Evolutionary conservation across 805 yeast species (phyloP).

Genomic region (Candida pini): DNA sequence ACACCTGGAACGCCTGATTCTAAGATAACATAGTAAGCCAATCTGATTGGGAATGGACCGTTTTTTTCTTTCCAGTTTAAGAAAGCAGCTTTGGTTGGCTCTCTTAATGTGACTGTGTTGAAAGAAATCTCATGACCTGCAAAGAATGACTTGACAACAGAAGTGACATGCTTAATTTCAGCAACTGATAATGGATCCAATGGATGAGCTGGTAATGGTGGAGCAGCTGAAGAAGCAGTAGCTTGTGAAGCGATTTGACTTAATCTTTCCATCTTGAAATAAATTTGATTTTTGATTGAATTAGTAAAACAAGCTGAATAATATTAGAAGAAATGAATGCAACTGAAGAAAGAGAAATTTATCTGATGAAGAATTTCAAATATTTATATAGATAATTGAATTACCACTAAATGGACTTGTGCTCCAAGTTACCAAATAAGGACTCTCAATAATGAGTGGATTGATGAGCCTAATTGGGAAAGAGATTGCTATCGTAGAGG

Average conservation of each 20-base stretch:
- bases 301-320: not conserved
- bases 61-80: constrained; percentile 58
- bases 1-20: constrained; percentile 56
- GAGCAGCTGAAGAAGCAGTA: constrained; percentile 48
- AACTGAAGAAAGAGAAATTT: not conserved
- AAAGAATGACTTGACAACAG: constrained; percentile 43
- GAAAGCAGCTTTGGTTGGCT: constrained; percentile 61
- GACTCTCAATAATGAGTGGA: no score
- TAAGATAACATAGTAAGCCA: constrained; percentile 60
- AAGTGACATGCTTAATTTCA: constrained; percentile 58
- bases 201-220: constrained; percentile 57
- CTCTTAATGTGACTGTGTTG: constrained; percentile 66
- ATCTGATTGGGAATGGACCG: constrained; percentile 61
- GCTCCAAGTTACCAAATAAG: no score
- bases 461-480: no score
- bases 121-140: constrained; percentile 43
- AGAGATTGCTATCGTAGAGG: no score
- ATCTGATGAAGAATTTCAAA: not conserved
- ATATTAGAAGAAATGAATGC: not conserved
- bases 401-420: no score
- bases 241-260: constrained; percentile 59
- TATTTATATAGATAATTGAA: no score
- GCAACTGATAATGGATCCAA: constrained; percentile 63
- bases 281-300: no score
- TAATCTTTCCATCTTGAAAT: constrained; percentile 53